Base-by-base conservation (phyloP, 495 filamentous ascomycete genomes). In the Aspergillus taichungensis region DNA sequence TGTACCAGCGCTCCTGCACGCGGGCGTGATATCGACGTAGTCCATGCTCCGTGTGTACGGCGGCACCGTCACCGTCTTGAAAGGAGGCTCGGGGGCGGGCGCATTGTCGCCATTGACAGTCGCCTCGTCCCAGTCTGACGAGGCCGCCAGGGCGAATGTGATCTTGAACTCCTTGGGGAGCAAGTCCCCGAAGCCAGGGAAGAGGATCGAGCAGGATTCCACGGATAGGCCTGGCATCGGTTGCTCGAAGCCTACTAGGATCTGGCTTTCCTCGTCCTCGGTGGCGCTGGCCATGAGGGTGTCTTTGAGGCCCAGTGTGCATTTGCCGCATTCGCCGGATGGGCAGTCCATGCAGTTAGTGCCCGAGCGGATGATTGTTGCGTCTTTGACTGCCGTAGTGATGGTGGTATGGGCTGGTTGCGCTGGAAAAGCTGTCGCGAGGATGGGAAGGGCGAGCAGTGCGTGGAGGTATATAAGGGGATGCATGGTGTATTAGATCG, bases 21-120 rank as follows among this genome's bases (percentile, higher is more conserved):
- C 42, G 6, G 31, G 14, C 1, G 51, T 54, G 13, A 54, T 36
- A 31, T 50, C 51, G 6, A 54, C 13, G 12, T 37, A 27, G n/a
- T 29, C 14, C 28, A 40, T 34, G 30, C 46, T 50, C 18, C 18
- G 1, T 3, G 38, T 40, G 37, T 39, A 35, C 13, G 42, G 43
- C 3, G 42, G 42, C 9, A 50, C 46, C 29, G 38, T 28, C 10
- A 44, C 31, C 5, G 35, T 6, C 1, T 7, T 18, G 8, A 49
- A 24, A 3, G 29, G 33, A 35, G 33, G 37, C 13, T 34, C 39
- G 7, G 33, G 27, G 7, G 29, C 38, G 3, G 51, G 51, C 0
- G 51, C 46, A 27, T 49, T 54, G 11, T 47, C 24, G 0, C 32
- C 51, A 6, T 41, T 46, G 14, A 54, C 46, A 9, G 51, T 54